Evolutionary conservation across 352 stramenopile species (phyloP), one percentile per base, ranked within the genome.

Genomic region (Elongisporangium prolatum): DNA sequence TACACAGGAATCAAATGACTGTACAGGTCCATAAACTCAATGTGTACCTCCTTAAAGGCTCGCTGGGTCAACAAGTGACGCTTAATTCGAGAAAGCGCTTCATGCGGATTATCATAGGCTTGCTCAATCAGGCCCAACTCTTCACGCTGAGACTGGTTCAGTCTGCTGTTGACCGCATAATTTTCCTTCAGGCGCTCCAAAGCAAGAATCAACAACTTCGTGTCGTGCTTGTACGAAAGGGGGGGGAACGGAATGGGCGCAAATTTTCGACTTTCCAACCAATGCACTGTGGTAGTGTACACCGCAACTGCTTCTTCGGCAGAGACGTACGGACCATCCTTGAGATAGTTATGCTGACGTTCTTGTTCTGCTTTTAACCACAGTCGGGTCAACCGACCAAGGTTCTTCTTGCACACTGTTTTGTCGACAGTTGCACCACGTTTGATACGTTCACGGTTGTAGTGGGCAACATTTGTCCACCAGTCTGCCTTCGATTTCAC

Each of bases 291-390:
- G 16, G 97, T 99, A 28, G 97, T 99, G 81, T 99, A 99, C 60
- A 99, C 99, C 2, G 98, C 98, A 18, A 99, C 97, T 54, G 97
- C 98, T 80, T 99, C 98, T 70, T 99, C 98, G 0, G 96, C 96
- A 21, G 93, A 98, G 34, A 99, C 93, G 69, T 99, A 99, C 13
- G 98, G 98, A 24, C 95, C 94, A 67, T 98, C 95, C 84, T 99
- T 99, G 25, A 99, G 81, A 69, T 99, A 99, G 80, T 99, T 99
- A 80, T 99, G 97, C 74, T 99, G 98, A 52, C 98, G 85, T 73
- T 99, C 98, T 74, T 99, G 97, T 71, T 99, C 98, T 4, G 97
- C 97, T 85, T 99, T 99, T 22, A 99, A 81, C 95, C 96, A 99
- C 20, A 99, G 84, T 61, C 98, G 85, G 22, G 98, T 99, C 14